These are phyloP conservation scores for Ustilago trichophora DNA, from an alignment of 1,284 basidiomycete species.

Conservation along the genomic window DNA sequence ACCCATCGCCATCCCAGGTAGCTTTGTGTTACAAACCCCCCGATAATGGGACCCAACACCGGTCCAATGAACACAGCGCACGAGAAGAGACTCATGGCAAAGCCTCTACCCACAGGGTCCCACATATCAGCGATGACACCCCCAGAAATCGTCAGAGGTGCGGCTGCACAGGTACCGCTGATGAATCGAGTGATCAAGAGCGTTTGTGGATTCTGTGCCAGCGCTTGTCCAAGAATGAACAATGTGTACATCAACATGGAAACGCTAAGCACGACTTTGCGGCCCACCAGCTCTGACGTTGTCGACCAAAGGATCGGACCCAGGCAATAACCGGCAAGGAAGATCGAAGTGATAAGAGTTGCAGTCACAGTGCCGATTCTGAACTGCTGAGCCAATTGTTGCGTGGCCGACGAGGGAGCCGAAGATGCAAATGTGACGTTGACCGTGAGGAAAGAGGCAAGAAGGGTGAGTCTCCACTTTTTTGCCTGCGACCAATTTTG, in stretches of 20 bases:
- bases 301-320: conserved; percentile 41
- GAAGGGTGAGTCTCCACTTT: conserved; percentile 45
- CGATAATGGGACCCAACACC: conserved; percentile 40
- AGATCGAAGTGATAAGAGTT: conserved; percentile 58
- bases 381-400: conserved; percentile 23
- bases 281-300: conserved; percentile 60
- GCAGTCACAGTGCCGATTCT: conserved; percentile 49
- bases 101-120: conserved; percentile 57
- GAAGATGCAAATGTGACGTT: conserved; percentile 62
- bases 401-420: conserved; percentile 52
- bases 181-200: conserved; percentile 62
- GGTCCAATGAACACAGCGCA: conserved; percentile 50
- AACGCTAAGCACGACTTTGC: conserved; percentile 58
- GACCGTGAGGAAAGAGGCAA: conserved; percentile 55
- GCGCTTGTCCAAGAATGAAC: conserved; percentile 60
- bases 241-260: conserved; percentile 59
- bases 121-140: conserved; percentile 59
- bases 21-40: conserved; percentile 58
- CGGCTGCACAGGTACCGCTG: conserved; percentile 49
- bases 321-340: conserved; percentile 61
- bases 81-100: conserved; percentile 66
- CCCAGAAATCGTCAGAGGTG: conserved; percentile 53
- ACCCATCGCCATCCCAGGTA: conserved; percentile 65
- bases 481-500: conserved; percentile 47
- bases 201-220: conserved; percentile 46